Percentiles rank a stretch among this genome's conserved stretches.
These are phyloP conservation scores for Salvia hispanica DNA, from an alignment of 257 asterid genomes.

Conservation along the genomic window DNA sequence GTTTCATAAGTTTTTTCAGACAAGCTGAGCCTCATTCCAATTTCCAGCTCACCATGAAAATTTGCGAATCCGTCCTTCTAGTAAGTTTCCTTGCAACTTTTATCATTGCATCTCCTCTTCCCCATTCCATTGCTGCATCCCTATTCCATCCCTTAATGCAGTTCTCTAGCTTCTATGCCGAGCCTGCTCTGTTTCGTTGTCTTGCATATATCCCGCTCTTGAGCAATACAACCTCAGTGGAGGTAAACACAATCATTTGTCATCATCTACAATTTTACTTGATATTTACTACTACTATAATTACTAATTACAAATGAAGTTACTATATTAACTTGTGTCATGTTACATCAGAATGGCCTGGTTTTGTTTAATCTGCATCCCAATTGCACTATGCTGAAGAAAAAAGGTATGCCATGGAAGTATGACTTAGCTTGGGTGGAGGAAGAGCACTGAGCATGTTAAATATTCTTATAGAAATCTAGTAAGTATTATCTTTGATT, in stretches of 20 bases:
- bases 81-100: constrained; percentile 44
- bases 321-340: constrained; percentile 12
- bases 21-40: constrained; percentile 53
- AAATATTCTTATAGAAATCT: constrained; percentile 3
- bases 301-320: constrained; percentile 1
- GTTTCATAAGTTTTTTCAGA: constrained; percentile 64
- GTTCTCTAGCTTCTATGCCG: constrained; percentile 82
- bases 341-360: background rate
- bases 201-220: constrained; percentile 67
- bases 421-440: constrained; percentile 67
- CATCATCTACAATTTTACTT: constrained; percentile 12
- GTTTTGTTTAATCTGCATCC: constrained; percentile 15
- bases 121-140: constrained; percentile 30
- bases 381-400: constrained; percentile 39
- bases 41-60: constrained; percentile 65
- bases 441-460: constrained; percentile 82
- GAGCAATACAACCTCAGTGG: constrained; percentile 87
- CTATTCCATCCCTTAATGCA: constrained; percentile 76
- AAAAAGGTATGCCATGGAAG: constrained; percentile 57
- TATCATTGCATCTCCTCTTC: constrained; percentile 4
- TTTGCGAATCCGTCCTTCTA: constrained; percentile 68
- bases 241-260: constrained; percentile 47
- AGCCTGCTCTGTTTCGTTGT: constrained; percentile 86
- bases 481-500: background rate
- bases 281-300: no score